These are phyloP conservation scores for Apiotrichum gamsii DNA, from an alignment of 1,284 basidiomycete genomes.

Conservation along the genomic window DNA sequence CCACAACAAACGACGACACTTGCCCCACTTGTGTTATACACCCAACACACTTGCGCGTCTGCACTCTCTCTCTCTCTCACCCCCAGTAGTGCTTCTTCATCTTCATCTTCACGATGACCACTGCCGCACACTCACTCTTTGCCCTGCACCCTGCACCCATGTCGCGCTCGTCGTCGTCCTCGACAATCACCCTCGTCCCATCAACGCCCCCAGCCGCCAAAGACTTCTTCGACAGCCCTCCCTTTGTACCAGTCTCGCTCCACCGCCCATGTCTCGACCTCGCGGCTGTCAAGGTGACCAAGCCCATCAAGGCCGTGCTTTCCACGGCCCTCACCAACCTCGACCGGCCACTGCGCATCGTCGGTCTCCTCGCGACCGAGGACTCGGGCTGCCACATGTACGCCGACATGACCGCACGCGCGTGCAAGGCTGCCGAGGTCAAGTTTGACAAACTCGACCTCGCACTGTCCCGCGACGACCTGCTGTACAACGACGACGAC, in stretches of 20 bases:
- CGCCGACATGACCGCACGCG: conserved; percentile 21
- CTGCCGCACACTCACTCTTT: too few relatives aligned
- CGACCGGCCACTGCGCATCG: conserved; percentile 20
- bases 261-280: conserved; percentile 5
- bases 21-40: too few relatives aligned
- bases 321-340: conserved; percentile 2
- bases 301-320: conserved; percentile 12
- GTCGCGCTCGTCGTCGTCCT: conserved; percentile 16
- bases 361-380: conserved; percentile 26
- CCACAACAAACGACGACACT: too few relatives aligned
- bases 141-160: conserved; percentile 1
- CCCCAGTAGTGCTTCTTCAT: too few relatives aligned
- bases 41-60: too few relatives aligned
- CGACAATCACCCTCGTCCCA: conserved; percentile 12
- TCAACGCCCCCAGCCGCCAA: conserved; percentile 5
- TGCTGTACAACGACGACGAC: neutral
- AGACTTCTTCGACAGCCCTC: neutral
- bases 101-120: too few relatives aligned
- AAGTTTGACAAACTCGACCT: conserved; percentile 16
- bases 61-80: too few relatives aligned
- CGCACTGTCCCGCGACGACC: neutral
- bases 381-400: conserved; percentile 28
- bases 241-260: neutral
- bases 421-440: conserved; percentile 15
- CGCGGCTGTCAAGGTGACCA: conserved; percentile 2